Percentiles rank a stretch among this genome's conserved stretches.
These are phyloP conservation scores for Ceriops zippeliana DNA, from an alignment of 345 rosid species.

Conservation along the genomic window DNA sequence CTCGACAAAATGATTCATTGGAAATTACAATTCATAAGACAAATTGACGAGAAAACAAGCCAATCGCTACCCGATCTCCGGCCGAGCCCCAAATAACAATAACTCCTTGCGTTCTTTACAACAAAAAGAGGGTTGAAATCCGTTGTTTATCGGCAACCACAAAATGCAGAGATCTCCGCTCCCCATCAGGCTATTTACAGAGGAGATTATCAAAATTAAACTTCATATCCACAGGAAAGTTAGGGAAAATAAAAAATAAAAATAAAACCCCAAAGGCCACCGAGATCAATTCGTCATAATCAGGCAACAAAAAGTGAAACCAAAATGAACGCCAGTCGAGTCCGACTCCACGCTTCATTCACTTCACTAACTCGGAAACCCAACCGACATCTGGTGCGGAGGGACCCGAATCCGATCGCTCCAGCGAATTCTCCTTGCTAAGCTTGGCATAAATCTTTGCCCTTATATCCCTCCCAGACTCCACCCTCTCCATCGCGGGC, in stretches of 20 bases:
- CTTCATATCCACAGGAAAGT: conserved; percentile 29
- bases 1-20: background rate
- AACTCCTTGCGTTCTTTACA: conserved; percentile 27
- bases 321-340: background rate
- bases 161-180: conserved; percentile 21
- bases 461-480: conserved; percentile 59
- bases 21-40: conserved; percentile 17
- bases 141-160: background rate
- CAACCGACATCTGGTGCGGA: conserved; percentile 42
- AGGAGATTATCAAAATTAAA: conserved; percentile 10
- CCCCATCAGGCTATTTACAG: conserved; percentile 26
- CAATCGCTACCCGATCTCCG: conserved; percentile 28
- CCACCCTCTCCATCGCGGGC: conserved; percentile 60
- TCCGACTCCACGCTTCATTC: conserved; percentile 6
- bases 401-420: conserved; percentile 19
- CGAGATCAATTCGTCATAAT: conserved; percentile 5
- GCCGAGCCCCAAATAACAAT: conserved; percentile 23
- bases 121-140: conserved; percentile 6
- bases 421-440: conserved; percentile 49
- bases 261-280: conserved; percentile 11
- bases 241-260: conserved; percentile 8
- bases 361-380: conserved; percentile 44
- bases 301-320: conserved; percentile 8
- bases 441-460: conserved; percentile 49
- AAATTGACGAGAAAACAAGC: conserved; percentile 7